Conservation (phyloP, 2,329 filamentous ascomycete species). For the Hawksworthiomyces lignivorus region DNA sequence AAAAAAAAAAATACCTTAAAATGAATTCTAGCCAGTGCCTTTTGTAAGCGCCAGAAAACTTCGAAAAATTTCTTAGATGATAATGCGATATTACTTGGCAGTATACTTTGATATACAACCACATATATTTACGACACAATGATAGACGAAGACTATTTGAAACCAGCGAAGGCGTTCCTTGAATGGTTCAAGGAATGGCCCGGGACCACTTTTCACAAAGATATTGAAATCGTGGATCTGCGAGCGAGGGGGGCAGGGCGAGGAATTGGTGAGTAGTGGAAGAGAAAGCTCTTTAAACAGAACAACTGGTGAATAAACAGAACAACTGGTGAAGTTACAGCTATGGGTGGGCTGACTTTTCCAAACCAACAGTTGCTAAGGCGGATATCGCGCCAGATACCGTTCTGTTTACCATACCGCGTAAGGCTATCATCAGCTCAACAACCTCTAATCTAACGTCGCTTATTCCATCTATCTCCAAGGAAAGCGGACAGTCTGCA, state of each 20-base stretch:
- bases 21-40: too few relatives aligned
- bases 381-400: slow-evolving; percentile 65
- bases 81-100: too few relatives aligned
- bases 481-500: slow-evolving; percentile 18
- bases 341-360: too few relatives aligned
- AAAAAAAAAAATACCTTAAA: too few relatives aligned
- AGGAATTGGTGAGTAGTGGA: slow-evolving; percentile 40
- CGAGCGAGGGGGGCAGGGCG: slow-evolving; percentile 43
- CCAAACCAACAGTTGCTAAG: slow-evolving; percentile 56
- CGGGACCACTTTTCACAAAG: slow-evolving; percentile 44
- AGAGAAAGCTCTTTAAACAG: not conserved
- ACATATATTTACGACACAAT: too few relatives aligned
- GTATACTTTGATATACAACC: too few relatives aligned
- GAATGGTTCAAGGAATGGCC: slow-evolving; percentile 46
- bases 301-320: not conserved
- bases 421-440: slow-evolving; percentile 60
- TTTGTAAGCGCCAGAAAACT: too few relatives aligned
- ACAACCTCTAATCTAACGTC: slow-evolving; percentile 62
- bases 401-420: slow-evolving; percentile 72
- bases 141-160: slow-evolving; percentile 33
- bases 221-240: slow-evolving; percentile 46
- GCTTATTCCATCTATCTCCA: slow-evolving; percentile 46
- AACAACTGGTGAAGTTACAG: too few relatives aligned
- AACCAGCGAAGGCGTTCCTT: slow-evolving; percentile 38
- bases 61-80: too few relatives aligned